Conservation (phyloP, 371 early-diverging fungal species). For the Modicella reniformis region DNA sequence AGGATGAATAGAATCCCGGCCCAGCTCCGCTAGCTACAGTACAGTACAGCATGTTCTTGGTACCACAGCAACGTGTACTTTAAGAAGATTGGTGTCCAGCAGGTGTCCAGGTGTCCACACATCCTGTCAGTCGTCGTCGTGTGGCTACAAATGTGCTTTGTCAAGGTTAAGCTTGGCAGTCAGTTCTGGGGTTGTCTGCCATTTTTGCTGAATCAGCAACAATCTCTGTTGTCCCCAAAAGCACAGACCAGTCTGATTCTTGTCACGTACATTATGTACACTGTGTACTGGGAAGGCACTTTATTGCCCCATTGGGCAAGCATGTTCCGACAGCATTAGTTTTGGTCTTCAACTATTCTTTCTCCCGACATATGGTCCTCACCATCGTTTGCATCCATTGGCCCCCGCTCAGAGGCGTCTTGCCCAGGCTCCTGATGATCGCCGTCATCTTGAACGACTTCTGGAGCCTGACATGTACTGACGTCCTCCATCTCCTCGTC, state of each 20-base stretch:
- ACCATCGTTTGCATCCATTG: conserved; percentile 3
- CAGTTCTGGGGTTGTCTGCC: background rate
- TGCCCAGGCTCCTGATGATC: background rate
- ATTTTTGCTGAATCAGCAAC: background rate
- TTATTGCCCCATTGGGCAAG: background rate
- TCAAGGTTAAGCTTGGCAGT: background rate
- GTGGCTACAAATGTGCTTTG: conserved; percentile 9
- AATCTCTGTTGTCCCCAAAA: background rate
- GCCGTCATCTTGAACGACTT: background rate
- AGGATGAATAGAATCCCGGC: too few species aligned
- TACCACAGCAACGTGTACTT: too few species aligned
- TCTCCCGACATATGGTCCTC: conserved; percentile 4
- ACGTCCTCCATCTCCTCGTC: conserved; percentile 23
- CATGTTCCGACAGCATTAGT: background rate
- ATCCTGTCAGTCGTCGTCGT: too few species aligned
- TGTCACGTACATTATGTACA: too few species aligned
- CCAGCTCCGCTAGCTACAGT: too few species aligned
- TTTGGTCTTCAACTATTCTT: conserved; percentile 29
- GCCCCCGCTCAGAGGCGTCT: background rate
- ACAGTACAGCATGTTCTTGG: too few species aligned
- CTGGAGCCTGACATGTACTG: background rate
- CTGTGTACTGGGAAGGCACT: too few species aligned
- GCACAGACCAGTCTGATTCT: conserved; percentile 6
- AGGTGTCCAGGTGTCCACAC: conserved; percentile 3
- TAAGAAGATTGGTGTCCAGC: too few species aligned